A percentile compares a stretch with the other conserved stretches of the same genome.
These are phyloP conservation scores for Leccinum pachyderme DNA, from an alignment of 1,284 basidiomycete genomes.

Conservation along the genomic window DNA sequence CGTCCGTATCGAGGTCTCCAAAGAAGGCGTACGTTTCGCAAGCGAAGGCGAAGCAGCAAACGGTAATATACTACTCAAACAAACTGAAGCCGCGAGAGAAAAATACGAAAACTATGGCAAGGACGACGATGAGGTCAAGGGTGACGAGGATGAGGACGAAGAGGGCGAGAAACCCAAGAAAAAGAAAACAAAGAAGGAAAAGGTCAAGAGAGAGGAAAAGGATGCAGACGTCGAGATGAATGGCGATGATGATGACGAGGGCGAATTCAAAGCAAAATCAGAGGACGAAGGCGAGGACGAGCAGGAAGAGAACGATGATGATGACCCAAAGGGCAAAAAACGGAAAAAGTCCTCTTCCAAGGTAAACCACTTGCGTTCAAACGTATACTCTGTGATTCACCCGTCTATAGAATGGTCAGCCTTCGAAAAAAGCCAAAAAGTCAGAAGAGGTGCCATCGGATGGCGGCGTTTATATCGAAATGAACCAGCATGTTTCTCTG, in stretches of 20 bases:
- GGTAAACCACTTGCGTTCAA: conserved; percentile 35
- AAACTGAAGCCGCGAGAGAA: conserved; percentile 46
- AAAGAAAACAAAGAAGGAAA: conserved; percentile 48
- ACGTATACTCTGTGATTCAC: background rate
- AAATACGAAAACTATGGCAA: conserved; percentile 47
- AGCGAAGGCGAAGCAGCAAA: conserved; percentile 95
- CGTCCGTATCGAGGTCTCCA: conserved; percentile 94
- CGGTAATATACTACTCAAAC: conserved; percentile 86
- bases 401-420: conserved; percentile 42
- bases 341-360: conserved; percentile 57
- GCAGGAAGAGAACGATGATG: conserved; percentile 55
- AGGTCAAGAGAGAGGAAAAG: conserved; percentile 45
- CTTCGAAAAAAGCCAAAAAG: conserved; percentile 54
- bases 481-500: conserved; percentile 84
- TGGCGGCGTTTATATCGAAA: conserved; percentile 75
- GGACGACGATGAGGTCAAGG: conserved; percentile 49
- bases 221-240: conserved; percentile 43
- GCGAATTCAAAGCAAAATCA: conserved; percentile 43
- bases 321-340: conserved; percentile 53
- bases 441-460: conserved; percentile 46
- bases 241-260: conserved; percentile 41
- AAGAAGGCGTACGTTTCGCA: conserved; percentile 95
- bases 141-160: conserved; percentile 38
- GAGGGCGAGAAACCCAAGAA: conserved; percentile 39
- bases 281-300: conserved; percentile 56